Base-by-base conservation (phyloP, 2,329 filamentous ascomycete species). In the Cladosporium austrohemisphaericum region DNA sequence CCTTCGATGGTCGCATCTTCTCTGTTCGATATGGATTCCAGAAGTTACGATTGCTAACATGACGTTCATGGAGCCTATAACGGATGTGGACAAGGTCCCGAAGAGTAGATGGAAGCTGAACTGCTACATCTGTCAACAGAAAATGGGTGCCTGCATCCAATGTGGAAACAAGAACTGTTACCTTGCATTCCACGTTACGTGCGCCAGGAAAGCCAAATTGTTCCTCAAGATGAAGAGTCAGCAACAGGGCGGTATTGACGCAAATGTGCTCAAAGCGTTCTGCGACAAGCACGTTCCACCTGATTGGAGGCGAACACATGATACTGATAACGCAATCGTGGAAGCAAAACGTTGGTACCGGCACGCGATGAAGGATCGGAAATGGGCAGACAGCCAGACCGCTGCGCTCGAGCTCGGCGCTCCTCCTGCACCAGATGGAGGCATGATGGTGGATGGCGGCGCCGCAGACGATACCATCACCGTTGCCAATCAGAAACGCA, bases 11-110 rank as follows among this genome's bases (percentile, higher is more conserved):
- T 88, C 92, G 20, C 93, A 98, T 76, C 72, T 98, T 9, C 80
- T 98, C 7, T 98, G 93, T 65, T 89, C 93, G 25, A 93, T 97
- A 74, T 98, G 93, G 93, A 96, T 98, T 60, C 93, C 93, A 0
- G 93, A 98, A 70, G 89, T 97, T 5, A 92, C 88, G 3, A 81
- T 98, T 41, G 93, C 91, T 11, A 98, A 98, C 63, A 86, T 89
- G 54, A 95, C 91, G 6, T 93, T 97, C 65, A 96, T 97, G 88
- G 93, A 98, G 64, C 93, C 93, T 0, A 90, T 98, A 43, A 94
- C 93, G 76, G 93, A 97, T 59, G 88, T 98, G 28, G 93, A 98
- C 66, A 96, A 96, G 68, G 92, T 98, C 3, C 93, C 93, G 1
- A 93, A 90, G 65, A 91, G 85, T 53, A 81, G 93, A 54, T 98